These are phyloP conservation scores for Lagerstroemia fauriei DNA, from an alignment of 441 rosid genomes.

Conservation along the genomic window DNA sequence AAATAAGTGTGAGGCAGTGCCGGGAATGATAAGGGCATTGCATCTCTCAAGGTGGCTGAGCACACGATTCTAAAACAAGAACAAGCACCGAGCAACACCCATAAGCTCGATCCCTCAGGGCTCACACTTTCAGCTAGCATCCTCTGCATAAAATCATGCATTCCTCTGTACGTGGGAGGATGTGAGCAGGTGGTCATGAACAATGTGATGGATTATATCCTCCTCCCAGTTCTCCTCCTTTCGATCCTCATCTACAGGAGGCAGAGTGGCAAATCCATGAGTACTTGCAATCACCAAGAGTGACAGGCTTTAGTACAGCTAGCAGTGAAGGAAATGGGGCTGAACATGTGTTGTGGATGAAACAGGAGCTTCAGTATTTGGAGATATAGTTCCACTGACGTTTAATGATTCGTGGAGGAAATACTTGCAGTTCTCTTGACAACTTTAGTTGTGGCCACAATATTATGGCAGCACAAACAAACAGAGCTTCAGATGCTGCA, in stretches of 20 bases:
- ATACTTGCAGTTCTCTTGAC: not conserved
- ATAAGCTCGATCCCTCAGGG: not conserved
- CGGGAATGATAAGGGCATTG: constrained; percentile 5
- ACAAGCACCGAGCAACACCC: not conserved
- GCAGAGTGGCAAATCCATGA: not conserved
- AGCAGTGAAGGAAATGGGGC: not conserved
- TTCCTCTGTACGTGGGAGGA: not conserved
- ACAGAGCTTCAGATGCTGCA: not conserved
- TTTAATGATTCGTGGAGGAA: constrained; percentile 1
- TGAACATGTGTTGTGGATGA: not conserved
- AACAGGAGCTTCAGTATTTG: not conserved
- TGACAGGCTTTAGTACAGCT: not conserved
- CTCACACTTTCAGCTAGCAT: not conserved
- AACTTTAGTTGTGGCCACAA: not conserved
- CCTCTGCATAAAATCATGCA: not conserved
- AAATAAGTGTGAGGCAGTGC: not conserved
- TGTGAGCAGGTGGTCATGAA: not conserved
- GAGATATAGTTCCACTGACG: not conserved
- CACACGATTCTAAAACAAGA: constrained; percentile 4
- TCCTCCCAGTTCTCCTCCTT: not conserved
- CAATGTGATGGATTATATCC: not conserved
- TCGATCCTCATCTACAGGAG: not conserved
- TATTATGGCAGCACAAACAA: not conserved
- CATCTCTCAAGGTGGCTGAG: not conserved
- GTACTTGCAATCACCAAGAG: not conserved